Conservation (phyloP, 1,284 basidiomycete species). For the Mycena citricolor region DNA sequence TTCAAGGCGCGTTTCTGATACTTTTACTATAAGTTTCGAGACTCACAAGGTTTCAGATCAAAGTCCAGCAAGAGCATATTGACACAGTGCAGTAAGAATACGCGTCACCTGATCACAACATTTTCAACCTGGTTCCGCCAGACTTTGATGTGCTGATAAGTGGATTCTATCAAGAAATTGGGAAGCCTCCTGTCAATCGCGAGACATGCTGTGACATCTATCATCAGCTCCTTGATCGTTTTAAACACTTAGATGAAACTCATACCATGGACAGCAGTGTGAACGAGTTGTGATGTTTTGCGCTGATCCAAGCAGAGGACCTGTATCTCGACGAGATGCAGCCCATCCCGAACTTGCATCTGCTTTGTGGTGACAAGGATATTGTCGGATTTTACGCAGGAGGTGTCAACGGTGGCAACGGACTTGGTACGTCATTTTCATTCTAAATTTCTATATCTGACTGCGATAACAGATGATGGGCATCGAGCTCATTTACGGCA, state of each 20-base stretch:
- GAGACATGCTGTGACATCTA: not conserved
- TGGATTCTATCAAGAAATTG: constrained; percentile 2
- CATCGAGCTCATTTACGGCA: too few relatives aligned
- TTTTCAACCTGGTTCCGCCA: constrained; percentile 7
- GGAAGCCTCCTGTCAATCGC: not conserved
- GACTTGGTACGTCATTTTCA: too few relatives aligned
- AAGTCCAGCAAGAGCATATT: constrained; percentile 1
- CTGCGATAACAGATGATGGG: too few relatives aligned
- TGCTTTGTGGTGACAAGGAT: too few relatives aligned
- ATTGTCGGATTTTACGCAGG: too few relatives aligned
- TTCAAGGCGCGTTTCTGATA: constrained; percentile 2
- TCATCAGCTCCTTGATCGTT: not conserved
- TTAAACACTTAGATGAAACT: not conserved
- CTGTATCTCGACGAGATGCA: too few relatives aligned
- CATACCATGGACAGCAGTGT: too few relatives aligned
- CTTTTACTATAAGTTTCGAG: not conserved
- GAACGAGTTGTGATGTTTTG: too few relatives aligned
- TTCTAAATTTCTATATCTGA: too few relatives aligned
- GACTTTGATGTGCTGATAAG: constrained; percentile 3
- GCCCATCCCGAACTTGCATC: too few relatives aligned
- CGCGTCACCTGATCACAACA: not conserved
- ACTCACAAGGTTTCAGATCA: not conserved
- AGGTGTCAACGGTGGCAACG: too few relatives aligned
- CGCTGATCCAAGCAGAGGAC: too few relatives aligned
- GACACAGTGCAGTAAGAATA: not conserved